These are phyloP conservation scores for Gaeumannomyces sp. DNA, from an alignment of 2,329 filamentous ascomycete species.

Conservation along the genomic window DNA sequence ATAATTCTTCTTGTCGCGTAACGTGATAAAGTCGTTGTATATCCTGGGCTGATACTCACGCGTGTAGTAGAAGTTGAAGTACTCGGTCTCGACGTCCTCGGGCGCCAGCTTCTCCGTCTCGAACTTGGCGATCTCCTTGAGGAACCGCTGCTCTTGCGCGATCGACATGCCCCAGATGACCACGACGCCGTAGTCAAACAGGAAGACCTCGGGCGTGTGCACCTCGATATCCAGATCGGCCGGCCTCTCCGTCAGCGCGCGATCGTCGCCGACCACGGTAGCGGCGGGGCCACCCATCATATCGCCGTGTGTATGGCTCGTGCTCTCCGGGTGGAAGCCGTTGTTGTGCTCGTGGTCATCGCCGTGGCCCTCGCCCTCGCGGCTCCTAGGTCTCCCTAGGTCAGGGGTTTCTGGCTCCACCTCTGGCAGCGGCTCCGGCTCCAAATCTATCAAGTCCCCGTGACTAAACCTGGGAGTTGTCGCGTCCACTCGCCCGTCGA, in stretches of 20 bases:
- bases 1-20: constrained; percentile 91
- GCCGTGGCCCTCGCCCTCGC: constrained; percentile 11
- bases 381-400: constrained; percentile 21
- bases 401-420: constrained; percentile 12
- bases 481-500: constrained; percentile 69
- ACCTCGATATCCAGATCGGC: constrained; percentile 80
- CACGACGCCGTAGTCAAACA: constrained; percentile 96
- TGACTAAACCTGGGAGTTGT: constrained; percentile 44
- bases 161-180: constrained; percentile 98
- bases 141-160: constrained; percentile 81
- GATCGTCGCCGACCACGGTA: constrained; percentile 1
- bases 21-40: constrained; percentile 98
- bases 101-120: constrained; percentile 82
- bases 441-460: constrained; percentile 59
- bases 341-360: constrained; percentile 3
- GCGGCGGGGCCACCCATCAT: constrained; percentile 3
- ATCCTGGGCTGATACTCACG: constrained; percentile 96
- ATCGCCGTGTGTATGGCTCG: background rate
- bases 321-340: background rate
- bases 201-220: constrained; percentile 88
- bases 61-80: constrained; percentile 99
- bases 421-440: constrained; percentile 2
- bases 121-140: constrained; percentile 92
- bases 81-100: constrained; percentile 90
- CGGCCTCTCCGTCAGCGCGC: constrained; percentile 12